A percentile compares a stretch with the other conserved stretches of the same genome.
These are phyloP conservation scores for Coemansia sp. DNA, from an alignment of 192 early-diverging fungal genomes.

Conservation along the genomic window DNA sequence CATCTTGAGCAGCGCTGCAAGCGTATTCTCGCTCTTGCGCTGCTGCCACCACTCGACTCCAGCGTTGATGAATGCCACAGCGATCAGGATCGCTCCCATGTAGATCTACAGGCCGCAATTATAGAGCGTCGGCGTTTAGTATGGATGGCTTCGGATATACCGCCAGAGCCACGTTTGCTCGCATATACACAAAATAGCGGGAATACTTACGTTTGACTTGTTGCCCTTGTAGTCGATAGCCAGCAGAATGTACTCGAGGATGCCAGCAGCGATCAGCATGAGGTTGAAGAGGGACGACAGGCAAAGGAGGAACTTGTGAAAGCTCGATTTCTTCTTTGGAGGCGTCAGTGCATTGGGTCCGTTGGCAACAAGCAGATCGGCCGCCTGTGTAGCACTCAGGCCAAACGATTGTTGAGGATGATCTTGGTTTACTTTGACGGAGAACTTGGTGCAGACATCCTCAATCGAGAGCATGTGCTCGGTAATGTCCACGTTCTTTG, in stretches of 20 bases:
- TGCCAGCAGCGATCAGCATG: slow-evolving; percentile 80
- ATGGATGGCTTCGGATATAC: neutral
- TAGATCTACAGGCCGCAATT: slow-evolving; percentile 62
- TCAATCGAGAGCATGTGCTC: slow-evolving; percentile 69
- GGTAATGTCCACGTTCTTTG: slow-evolving; percentile 50
- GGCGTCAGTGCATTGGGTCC: slow-evolving; percentile 90
- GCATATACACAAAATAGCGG: neutral
- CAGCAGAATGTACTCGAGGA: slow-evolving; percentile 79
- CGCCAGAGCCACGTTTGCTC: neutral
- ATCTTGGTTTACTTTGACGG: slow-evolving; percentile 55
- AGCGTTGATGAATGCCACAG: slow-evolving; percentile 88
- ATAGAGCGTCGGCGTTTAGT: neutral
- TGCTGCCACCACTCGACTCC: slow-evolving; percentile 91
- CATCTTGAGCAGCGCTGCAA: slow-evolving; percentile 91
- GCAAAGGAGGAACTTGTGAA: slow-evolving; percentile 76
- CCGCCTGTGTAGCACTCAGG: slow-evolving; percentile 64
- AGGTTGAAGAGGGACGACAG: slow-evolving; percentile 86
- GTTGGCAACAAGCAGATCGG: slow-evolving; percentile 63
- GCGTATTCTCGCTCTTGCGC: slow-evolving; percentile 85
- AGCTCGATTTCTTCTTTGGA: slow-evolving; percentile 77
- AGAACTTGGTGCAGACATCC: slow-evolving; percentile 57
- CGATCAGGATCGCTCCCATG: slow-evolving; percentile 86
- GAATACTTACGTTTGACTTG: slow-evolving; percentile 65
- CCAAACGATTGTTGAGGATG: slow-evolving; percentile 75
- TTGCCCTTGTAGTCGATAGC: slow-evolving; percentile 77